Evolutionary conservation across 805 yeast genomes (phyloP).

Genomic region (Nakazawaea populi): DNA sequence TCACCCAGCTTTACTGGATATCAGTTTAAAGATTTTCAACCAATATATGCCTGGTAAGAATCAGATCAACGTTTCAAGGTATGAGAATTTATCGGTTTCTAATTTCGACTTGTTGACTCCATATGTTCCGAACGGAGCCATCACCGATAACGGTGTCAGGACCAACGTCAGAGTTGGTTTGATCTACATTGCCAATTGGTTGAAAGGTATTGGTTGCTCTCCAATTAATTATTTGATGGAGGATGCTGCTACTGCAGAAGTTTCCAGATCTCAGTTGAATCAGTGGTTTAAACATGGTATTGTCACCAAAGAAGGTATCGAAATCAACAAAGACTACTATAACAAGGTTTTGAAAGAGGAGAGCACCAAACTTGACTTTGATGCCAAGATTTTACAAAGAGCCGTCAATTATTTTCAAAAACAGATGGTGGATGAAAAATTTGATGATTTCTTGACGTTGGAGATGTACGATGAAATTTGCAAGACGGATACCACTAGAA

Average conservation of each 20-base stretch:
- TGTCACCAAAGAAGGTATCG: slow-evolving; percentile 41
- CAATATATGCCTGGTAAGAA: slow-evolving; percentile 73
- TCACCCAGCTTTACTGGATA: slow-evolving; percentile 63
- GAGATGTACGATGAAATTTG: slow-evolving; percentile 55
- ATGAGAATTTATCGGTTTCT: slow-evolving; percentile 42
- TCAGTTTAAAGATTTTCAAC: slow-evolving; percentile 64
- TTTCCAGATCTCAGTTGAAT: slow-evolving; percentile 66
- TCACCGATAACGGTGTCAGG: slow-evolving; percentile 64
- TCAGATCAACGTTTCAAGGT: slow-evolving; percentile 42
- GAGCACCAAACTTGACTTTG: slow-evolving; percentile 40
- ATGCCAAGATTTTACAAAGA: slow-evolving; percentile 38
- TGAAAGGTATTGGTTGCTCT: slow-evolving; percentile 65
- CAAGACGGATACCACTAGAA: slow-evolving; percentile 14
- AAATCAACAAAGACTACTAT: slow-evolving; percentile 47
- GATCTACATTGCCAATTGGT: slow-evolving; percentile 71
- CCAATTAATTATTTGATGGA: slow-evolving; percentile 74
- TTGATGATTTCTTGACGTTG: slow-evolving; percentile 62
- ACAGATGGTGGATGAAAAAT: slow-evolving; percentile 58
- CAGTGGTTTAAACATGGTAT: slow-evolving; percentile 70
- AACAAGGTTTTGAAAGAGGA: slow-evolving; percentile 49
- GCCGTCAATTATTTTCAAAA: slow-evolving; percentile 57
- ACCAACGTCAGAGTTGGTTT: slow-evolving; percentile 58
- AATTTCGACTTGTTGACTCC: slow-evolving; percentile 60
- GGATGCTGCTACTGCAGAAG: slow-evolving; percentile 77
- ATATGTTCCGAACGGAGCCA: slow-evolving; percentile 46